Evolutionary conservation across 805 yeast species (phyloP), one percentile per base, ranked within the genome.

Genomic region (Naumovozyma castellii): DNA sequence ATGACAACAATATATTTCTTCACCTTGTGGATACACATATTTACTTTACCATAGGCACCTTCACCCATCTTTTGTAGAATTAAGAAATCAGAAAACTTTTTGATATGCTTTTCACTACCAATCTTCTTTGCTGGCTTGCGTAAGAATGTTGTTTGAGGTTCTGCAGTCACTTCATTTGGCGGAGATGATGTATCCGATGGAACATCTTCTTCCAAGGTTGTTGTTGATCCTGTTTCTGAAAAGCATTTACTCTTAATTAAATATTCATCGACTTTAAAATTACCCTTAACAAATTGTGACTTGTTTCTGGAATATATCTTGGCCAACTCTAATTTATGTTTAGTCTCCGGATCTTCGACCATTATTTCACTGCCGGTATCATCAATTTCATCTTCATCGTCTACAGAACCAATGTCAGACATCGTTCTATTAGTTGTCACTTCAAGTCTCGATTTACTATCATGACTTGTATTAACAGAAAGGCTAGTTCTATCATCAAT

Each of bases 11-110:
- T 73, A 57, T 84, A 80, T 2, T 62, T 62, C 49, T 83, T 86
- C 19, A 71, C 67, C 35, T 72, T 74, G 53, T 80, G 83, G 57
- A 73, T 73, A 3, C 84, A 92, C 18, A 85, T 69, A 18, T 85
- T 80, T 15, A 92, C 98, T 55, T 85, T 84, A 10, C 98, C 98
- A 55, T 92, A 92, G 0, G 97, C 96, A 30, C 98, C 98, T 59
- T 84, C 90, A 1, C 98, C 98, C 78, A 92, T 76, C 45, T 78
- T 76, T 56, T 84, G 82, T 34, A 86, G 35, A 1, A 84, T 72
- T 1, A 65, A 61, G 51, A 85, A 92, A 56, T 87, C 95, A 0
- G 71, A 58, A 46, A 85, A 72, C 44, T 76, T 75, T 56, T 84
- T 84, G 16, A 72, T 77, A 39, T 95, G 72, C 52, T 92, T 74